These are phyloP conservation scores for Podospora sp. DNA, from an alignment of 495 filamentous ascomycete genomes.

Conservation along the genomic window DNA sequence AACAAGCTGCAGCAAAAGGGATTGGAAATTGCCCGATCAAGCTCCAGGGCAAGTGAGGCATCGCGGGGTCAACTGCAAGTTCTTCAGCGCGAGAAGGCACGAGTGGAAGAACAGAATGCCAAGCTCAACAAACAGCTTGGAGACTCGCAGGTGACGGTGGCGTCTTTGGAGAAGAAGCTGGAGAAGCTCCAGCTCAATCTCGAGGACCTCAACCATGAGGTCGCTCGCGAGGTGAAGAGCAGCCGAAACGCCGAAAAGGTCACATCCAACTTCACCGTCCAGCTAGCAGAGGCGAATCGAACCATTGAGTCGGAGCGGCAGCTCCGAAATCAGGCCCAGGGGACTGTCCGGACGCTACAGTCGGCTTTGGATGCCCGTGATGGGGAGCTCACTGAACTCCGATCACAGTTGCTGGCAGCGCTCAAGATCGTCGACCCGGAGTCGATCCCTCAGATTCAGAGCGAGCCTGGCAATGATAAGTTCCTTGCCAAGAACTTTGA, in stretches of 20 bases:
- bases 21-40: conserved; percentile 90
- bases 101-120: conserved; percentile 80
- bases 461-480: conserved; percentile 53
- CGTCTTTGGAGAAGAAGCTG: conserved; percentile 90
- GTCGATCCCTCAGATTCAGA: conserved; percentile 43
- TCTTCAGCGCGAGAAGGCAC: conserved; percentile 82
- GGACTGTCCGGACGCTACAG: conserved; percentile 81
- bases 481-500: conserved; percentile 67
- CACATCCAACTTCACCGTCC: conserved; percentile 77
- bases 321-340: conserved; percentile 80
- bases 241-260: conserved; percentile 89
- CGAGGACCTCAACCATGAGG: conserved; percentile 93
- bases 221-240: conserved; percentile 86
- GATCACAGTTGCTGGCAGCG: conserved; percentile 74
- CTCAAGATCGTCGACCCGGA: conserved; percentile 88
- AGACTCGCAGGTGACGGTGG: conserved; percentile 81
- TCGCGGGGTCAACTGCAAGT: conserved; percentile 75
- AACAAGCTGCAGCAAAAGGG: conserved; percentile 99
- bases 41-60: conserved; percentile 80
- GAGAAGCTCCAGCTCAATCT: conserved; percentile 88
- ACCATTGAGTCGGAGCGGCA: conserved; percentile 90
- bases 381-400: conserved; percentile 76
- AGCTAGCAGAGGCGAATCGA: conserved; percentile 86
- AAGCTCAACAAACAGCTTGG: conserved; percentile 82
- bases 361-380: conserved; percentile 73